Base-by-base conservation (phyloP, 2,329 filamentous ascomycete genomes). In the Aspergillus hiratsukae region DNA sequence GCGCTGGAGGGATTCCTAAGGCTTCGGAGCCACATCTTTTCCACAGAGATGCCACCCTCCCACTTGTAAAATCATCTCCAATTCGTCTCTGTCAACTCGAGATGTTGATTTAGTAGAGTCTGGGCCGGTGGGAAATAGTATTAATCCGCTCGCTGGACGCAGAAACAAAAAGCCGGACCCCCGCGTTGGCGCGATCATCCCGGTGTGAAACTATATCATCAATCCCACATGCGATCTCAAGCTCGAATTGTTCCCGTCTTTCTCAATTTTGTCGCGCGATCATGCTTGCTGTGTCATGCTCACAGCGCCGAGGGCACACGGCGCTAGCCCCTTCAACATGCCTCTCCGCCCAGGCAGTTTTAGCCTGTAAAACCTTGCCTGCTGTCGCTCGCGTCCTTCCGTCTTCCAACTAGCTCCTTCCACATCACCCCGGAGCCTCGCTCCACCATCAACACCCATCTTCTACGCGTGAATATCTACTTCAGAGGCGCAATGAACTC, bases 81-180 rank as follows among this genome's bases (percentile, higher is more conserved):
- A n/a, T 46, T 54, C 48, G 14, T 46, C 43, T 23, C 3, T 8
- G 37, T 53, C 49, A 28, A 43, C 35, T 25, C 19, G 51, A 43
- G 55, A 53, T 35, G 49, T 56, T 55, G 59, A 54, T 56, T 58
- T 53, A 51, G 61, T 58, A 61, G 25, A 49, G 48, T 59, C 57
- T 62, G 58, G 60, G 59, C 61, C 61, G 61, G 57, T 61, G 61
- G 71, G 71, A 72, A 74, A 74, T 72, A 72, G 70, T 73, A 66
- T 73, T 74, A 74, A 73, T 74, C 71, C 71, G 71, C 43, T 65
- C 65, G 64, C 64, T 63, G 66, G 62, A 70, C 71, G 71, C 71
- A 74, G 71, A 74, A 74, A 74, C 69, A 68, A 74, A 73, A 73
- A 64, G 69, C 71, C 71, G 69, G 67, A 53, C 63, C 69, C 70